These are phyloP conservation scores for Fusarium nygamai DNA, from an alignment of 2,329 filamentous ascomycete species.

Conservation along the genomic window DNA sequence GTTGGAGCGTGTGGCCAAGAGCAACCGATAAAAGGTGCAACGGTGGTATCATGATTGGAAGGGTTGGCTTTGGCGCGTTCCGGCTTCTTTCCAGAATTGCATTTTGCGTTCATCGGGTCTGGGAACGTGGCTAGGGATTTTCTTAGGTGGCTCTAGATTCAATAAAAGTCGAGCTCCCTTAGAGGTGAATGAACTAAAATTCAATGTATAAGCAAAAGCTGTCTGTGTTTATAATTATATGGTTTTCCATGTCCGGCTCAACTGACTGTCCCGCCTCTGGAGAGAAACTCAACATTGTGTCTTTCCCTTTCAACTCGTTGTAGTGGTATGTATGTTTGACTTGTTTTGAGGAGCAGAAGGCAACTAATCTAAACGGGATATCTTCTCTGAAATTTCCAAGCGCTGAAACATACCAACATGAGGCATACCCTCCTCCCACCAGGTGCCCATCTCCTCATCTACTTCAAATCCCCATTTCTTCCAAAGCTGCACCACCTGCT, in stretches of 20 bases:
- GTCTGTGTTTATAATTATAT: neutral
- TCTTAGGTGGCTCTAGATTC: slow-evolving; percentile 56
- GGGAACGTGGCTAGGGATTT: slow-evolving; percentile 58
- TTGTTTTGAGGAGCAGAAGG: neutral
- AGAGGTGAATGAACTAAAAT: slow-evolving; percentile 50
- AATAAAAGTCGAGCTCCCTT: slow-evolving; percentile 56
- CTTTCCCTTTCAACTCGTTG: neutral
- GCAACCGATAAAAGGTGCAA: slow-evolving; percentile 89
- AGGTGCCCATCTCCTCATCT: slow-evolving; percentile 78
- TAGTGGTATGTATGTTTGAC: neutral
- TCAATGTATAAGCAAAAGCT: slow-evolving; percentile 18
- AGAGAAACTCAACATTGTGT: neutral
- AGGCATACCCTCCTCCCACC: slow-evolving; percentile 85
- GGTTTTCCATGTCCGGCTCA: neutral
- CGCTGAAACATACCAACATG: slow-evolving; percentile 85
- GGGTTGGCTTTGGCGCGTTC: slow-evolving; percentile 56
- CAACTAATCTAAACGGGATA: slow-evolving; percentile 40
- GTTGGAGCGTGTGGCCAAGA: slow-evolving; percentile 99
- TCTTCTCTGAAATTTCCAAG: slow-evolving; percentile 49
- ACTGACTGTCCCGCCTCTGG: neutral
- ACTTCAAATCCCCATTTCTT: slow-evolving; percentile 75
- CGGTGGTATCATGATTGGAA: slow-evolving; percentile 49
- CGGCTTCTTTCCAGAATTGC: slow-evolving; percentile 59
- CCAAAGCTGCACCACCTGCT: slow-evolving; percentile 72
- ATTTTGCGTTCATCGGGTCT: slow-evolving; percentile 58